Percentiles rank a stretch among this genome's conserved stretches.
These are phyloP conservation scores for Buddleja alternifolia DNA, from an alignment of 257 asterid genomes.

Conservation along the genomic window DNA sequence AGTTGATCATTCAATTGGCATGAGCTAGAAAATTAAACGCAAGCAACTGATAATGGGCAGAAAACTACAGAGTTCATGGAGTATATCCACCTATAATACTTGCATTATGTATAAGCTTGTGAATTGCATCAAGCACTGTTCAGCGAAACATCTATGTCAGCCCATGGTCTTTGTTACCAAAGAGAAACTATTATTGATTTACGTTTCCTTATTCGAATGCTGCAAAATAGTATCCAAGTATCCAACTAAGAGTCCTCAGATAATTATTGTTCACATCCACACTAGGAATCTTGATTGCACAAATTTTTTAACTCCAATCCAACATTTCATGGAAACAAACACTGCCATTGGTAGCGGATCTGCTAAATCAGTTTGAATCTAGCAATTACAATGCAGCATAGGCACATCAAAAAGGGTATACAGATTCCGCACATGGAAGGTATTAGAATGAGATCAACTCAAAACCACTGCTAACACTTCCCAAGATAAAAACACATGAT, in stretches of 20 bases:
- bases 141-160: background rate
- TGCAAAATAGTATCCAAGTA: background rate
- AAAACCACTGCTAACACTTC: constrained; percentile 9
- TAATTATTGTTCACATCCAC: background rate
- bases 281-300: constrained; percentile 15
- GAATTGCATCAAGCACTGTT: background rate
- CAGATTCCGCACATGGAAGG: constrained; percentile 19
- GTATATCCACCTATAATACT: too few relatives aligned
- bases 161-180: background rate
- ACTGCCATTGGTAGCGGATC: constrained; percentile 4
- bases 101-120: background rate
- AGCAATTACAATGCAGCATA: constrained; percentile 14
- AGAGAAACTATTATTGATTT: background rate
- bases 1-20: constrained; percentile 14
- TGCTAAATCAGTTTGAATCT: constrained; percentile 15
- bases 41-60: too few relatives aligned
- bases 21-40: constrained; percentile 9
- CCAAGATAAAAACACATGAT: background rate
- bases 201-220: background rate
- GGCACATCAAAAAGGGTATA: constrained; percentile 1
- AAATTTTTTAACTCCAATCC: constrained; percentile 6
- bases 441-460: constrained; percentile 14
- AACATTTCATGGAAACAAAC: background rate
- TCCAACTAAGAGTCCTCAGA: background rate
- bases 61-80: too few relatives aligned